phyloP scores from a whole-genome alignment of 164 flowering plant genomes.

The Platanus orientalis region DNA sequence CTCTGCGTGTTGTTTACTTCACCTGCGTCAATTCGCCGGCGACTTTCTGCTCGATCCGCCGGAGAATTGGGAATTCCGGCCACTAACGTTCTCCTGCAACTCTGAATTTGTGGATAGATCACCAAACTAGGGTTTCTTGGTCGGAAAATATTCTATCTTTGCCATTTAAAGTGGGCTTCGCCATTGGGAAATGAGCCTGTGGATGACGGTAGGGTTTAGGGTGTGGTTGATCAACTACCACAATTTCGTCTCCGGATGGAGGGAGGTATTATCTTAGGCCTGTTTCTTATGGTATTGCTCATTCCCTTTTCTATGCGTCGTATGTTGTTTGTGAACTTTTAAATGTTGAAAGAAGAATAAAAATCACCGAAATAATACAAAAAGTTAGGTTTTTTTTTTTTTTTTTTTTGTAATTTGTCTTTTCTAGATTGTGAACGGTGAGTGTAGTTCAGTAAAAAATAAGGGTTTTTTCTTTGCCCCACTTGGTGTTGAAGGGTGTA shows the following conservation, averaged over 20 bases:
- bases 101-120: conserved; percentile 8
- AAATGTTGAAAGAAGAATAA: not conserved
- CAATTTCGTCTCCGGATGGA: conserved; percentile 90
- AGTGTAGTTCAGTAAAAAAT: no score
- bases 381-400: not conserved
- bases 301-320: conserved; percentile 20
- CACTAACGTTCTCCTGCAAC: not conserved
- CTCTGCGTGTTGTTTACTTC: no score
- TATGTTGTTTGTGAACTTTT: not conserved
- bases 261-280: conserved; percentile 83
- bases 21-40: no score
- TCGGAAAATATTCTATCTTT: not conserved
- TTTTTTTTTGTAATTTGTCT: not conserved
- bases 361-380: not conserved
- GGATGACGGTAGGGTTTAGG: conserved; percentile 44
- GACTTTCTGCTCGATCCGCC: no score
- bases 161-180: conserved; percentile 9
- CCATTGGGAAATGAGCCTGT: conserved; percentile 37
- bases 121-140: conserved; percentile 10
- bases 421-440: no score
- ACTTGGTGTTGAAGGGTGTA: no score
- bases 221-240: conserved; percentile 33
- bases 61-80: no score
- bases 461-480: no score
- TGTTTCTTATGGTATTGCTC: conserved; percentile 53